A percentile compares a stretch with the other conserved stretches of the same genome.
phyloP scores from a whole-genome alignment of 1,139 yeast genomes.

The Kluyveromyces marxianus region DNA sequence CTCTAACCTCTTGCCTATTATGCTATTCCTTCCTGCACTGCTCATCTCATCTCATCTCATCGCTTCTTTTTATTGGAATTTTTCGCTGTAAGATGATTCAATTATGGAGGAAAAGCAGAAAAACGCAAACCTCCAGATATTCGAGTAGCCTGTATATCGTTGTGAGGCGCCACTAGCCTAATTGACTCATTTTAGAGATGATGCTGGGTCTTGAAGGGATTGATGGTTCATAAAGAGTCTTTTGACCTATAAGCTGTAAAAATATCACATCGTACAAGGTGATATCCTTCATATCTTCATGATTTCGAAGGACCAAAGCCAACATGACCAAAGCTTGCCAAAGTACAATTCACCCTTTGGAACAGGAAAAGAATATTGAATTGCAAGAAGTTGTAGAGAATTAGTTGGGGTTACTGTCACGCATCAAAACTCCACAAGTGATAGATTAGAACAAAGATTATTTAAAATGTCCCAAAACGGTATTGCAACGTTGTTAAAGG shows the following conservation, averaged over 20 bases:
- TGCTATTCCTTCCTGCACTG: background rate
- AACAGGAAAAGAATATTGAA: no score
- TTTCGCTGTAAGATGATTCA: background rate
- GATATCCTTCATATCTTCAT: background rate
- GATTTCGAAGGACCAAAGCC: no score
- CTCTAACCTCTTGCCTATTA: background rate
- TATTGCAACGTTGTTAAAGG: constrained; percentile 39
- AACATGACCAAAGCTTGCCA: no score
- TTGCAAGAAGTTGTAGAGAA: no score
- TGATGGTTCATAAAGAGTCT: background rate
- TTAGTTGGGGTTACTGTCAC: no score
- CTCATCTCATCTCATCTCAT: constrained; percentile 4
- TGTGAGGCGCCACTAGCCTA: no score
- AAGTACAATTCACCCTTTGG: no score
- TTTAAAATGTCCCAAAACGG: constrained; percentile 27
- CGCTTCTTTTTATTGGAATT: background rate
- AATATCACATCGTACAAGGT: background rate
- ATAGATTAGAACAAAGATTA: no score
- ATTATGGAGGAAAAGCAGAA: background rate
- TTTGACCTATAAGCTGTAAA: background rate
- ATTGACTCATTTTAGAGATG: no score
- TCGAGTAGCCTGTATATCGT: no score
- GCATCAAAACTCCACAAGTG: no score
- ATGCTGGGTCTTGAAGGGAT: no score
- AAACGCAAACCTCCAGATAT: background rate